Percentiles rank a stretch among this genome's conserved stretches.
Evolutionary conservation across 73 alveolate species (phyloP).

Genomic region (Diophrys appendiculata): DNA sequence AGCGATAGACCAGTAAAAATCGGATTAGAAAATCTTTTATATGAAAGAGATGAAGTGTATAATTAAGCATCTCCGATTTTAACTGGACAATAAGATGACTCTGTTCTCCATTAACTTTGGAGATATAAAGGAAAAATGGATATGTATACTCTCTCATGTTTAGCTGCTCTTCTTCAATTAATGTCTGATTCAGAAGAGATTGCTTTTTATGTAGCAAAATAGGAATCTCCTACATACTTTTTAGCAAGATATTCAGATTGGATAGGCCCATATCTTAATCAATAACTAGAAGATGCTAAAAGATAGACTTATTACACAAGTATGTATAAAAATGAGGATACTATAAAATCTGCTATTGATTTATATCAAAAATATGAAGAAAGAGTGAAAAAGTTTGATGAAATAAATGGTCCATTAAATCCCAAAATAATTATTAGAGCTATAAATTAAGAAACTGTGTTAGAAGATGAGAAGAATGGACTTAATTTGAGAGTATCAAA

Average conservation of each 20-base stretch:
- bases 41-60: conserved; percentile 37
- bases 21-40: conserved; percentile 22
- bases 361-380: conserved; percentile 21
- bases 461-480: conserved; percentile 18
- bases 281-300: conserved; percentile 39
- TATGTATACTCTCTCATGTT: conserved; percentile 40
- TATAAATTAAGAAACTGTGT: not conserved
- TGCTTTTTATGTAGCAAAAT: conserved; percentile 37
- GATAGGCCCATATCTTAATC: conserved; percentile 59
- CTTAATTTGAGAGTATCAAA: not conserved
- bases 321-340: conserved; percentile 42
- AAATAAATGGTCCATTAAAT: not conserved
- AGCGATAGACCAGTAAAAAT: conserved; percentile 11
- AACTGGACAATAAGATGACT: conserved; percentile 9
- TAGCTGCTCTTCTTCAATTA: conserved; percentile 36
- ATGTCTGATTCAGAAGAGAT: conserved; percentile 43
- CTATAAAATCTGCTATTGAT: conserved; percentile 14
- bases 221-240: conserved; percentile 66
- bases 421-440: conserved; percentile 2
- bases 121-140: conserved; percentile 62
- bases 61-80: conserved; percentile 37
- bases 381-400: not conserved
- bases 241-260: conserved; percentile 61
- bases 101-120: conserved; percentile 37
- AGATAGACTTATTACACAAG: conserved; percentile 12